Evolutionary conservation across 352 stramenopile genomes (phyloP).

Genomic region (Pythium phragmitis): DNA sequence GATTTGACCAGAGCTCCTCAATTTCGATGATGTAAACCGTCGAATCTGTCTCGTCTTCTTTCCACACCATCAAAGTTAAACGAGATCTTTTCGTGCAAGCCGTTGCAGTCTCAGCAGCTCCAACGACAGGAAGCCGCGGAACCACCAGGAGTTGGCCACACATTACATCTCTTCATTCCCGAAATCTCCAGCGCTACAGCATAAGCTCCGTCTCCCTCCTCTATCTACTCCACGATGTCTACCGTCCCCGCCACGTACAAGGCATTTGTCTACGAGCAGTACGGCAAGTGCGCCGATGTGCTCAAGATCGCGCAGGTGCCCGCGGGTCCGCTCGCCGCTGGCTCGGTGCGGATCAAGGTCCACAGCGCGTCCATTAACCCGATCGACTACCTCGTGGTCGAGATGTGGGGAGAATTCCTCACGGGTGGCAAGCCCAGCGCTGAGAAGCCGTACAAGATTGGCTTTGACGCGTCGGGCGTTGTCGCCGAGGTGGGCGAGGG

Average conservation of each 20-base stretch:
- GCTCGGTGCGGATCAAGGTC: slow-evolving; percentile 23
- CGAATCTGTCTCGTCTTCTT: neutral
- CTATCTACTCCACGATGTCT: neutral
- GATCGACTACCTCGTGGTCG: slow-evolving; percentile 18
- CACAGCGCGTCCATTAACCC: slow-evolving; percentile 24
- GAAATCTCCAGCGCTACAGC: neutral
- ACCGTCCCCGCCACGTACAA: slow-evolving; percentile 24
- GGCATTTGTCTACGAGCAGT: slow-evolving; percentile 23
- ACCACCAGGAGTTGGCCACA: neutral
- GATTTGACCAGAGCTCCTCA: neutral
- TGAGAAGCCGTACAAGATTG: slow-evolving; percentile 22
- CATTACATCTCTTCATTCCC: neutral
- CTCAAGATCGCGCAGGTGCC: slow-evolving; percentile 22
- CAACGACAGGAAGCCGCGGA: neutral
- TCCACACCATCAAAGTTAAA: too few relatives aligned
- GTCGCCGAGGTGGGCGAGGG: slow-evolving; percentile 15
- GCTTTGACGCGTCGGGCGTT: slow-evolving; percentile 20
- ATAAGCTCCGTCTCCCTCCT: neutral
- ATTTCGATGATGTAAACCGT: neutral
- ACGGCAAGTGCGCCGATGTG: slow-evolving; percentile 12
- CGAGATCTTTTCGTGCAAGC: neutral
- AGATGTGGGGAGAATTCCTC: slow-evolving; percentile 13
- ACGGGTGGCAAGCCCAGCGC: slow-evolving; percentile 11
- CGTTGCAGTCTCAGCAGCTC: neutral
- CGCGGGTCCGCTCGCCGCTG: neutral